A percentile compares a stretch with the other conserved stretches of the same genome.
Conservation (phyloP, 2,329 filamentous ascomycete genomes). For the Pseudonectria buxi region DNA sequence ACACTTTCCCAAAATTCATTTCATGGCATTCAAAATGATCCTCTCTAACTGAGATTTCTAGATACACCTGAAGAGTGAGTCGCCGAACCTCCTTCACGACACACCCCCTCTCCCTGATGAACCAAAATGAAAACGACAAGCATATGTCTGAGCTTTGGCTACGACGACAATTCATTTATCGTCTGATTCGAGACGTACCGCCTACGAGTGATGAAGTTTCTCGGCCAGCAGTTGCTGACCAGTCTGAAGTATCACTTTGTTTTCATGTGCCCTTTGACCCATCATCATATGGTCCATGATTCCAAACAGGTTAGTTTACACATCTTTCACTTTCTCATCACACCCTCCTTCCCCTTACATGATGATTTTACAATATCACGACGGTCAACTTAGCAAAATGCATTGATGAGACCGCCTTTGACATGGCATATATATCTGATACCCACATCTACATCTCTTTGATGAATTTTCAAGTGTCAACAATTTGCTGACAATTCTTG, state of each 20-base stretch:
- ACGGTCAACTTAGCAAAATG: conserved; percentile 44
- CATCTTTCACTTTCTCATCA: background rate
- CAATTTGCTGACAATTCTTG: conserved; percentile 2
- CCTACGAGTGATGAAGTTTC: conserved; percentile 10
- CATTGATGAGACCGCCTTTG: conserved; percentile 41
- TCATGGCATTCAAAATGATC: conserved; percentile 6
- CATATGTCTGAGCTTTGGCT: conserved; percentile 84
- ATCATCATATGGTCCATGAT: no score
- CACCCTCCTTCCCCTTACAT: conserved; percentile 24
- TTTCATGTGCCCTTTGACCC: no score
- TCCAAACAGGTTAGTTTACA: conserved; percentile 26
- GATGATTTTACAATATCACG: conserved; percentile 39
- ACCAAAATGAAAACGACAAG: conserved; percentile 82
- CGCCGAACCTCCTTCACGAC: conserved; percentile 7
- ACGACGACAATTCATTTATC: conserved; percentile 35
- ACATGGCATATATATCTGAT: conserved; percentile 35
- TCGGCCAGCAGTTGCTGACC: conserved; percentile 18
- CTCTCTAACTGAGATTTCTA: conserved; percentile 15
- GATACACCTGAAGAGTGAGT: conserved; percentile 17
- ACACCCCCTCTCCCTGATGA: conserved; percentile 59
- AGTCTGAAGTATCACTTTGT: conserved; percentile 5
- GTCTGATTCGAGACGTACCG: conserved; percentile 21
- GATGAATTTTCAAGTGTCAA: conserved; percentile 7
- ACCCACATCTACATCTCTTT: conserved; percentile 4
- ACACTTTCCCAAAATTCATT: conserved; percentile 1